A percentile compares a stretch with the other conserved stretches of the same genome.
These are phyloP conservation scores for Coprinellus micaceus DNA, from an alignment of 768 basidiomycete species.

Conservation along the genomic window DNA sequence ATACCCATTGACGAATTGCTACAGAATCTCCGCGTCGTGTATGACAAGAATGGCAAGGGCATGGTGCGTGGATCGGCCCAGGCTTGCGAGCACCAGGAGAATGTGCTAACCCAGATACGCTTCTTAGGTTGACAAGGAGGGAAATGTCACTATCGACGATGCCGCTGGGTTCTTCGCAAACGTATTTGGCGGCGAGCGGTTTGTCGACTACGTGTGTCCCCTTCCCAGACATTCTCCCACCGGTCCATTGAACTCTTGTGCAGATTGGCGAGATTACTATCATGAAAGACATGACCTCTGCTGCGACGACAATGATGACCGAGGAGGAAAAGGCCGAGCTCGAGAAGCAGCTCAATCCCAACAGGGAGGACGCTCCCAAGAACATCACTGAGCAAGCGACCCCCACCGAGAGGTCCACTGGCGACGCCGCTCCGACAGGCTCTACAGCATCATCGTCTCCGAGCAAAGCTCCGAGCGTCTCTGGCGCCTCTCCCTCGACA, in stretches of 20 bases:
- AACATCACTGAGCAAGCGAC: conserved; percentile 7
- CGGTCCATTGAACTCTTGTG: not conserved
- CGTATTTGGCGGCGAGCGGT: conserved; percentile 93
- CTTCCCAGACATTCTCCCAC: not conserved
- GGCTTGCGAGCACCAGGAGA: not conserved
- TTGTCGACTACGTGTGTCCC: conserved; percentile 76
- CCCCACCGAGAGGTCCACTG: conserved; percentile 10
- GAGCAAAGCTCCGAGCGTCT: not conserved
- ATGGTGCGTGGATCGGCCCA: conserved; percentile 50
- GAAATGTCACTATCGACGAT: conserved; percentile 79
- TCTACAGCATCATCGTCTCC: not conserved
- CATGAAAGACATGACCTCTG: conserved; percentile 89
- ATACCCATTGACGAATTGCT: not conserved
- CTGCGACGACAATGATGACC: conserved; percentile 82
- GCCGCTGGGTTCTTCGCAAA: conserved; percentile 93
- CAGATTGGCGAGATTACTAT: conserved; percentile 96
- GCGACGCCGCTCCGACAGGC: conserved; percentile 13
- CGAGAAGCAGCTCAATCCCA: conserved; percentile 60
- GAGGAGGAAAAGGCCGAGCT: conserved; percentile 91
- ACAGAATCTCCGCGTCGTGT: conserved; percentile 81
- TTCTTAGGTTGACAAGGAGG: conserved; percentile 67
- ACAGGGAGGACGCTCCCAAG: conserved; percentile 9
- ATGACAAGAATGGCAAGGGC: conserved; percentile 92
- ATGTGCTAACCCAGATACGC: too few species aligned
- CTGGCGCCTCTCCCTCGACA: conserved; percentile 6